Evolutionary conservation across 2,329 filamentous ascomycete genomes (phyloP).

Genomic region (Arthrinium puccinioides): DNA sequence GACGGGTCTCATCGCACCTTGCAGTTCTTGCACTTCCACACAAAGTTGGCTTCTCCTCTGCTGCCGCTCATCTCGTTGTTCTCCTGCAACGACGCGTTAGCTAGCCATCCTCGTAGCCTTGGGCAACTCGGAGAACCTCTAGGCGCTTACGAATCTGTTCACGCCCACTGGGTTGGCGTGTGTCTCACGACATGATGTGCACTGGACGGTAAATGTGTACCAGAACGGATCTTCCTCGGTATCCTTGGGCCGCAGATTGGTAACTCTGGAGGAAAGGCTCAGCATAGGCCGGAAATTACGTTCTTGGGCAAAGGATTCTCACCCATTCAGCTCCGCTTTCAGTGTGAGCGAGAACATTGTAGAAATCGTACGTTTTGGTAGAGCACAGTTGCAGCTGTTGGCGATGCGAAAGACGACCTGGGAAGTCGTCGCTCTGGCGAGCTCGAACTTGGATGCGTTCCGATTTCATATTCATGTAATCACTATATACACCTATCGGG

Average conservation of each 20-base stretch:
- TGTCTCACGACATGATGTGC: conserved; percentile 89
- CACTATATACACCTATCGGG: no score
- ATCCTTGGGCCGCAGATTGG: conserved; percentile 79
- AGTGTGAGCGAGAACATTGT: conserved; percentile 60
- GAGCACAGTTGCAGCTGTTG: no score
- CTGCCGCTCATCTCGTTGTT: conserved; percentile 86
- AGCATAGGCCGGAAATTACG: not conserved
- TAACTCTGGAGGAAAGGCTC: conserved; percentile 58
- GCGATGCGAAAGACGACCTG: no score
- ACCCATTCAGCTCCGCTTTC: conserved; percentile 65
- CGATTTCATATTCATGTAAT: no score
- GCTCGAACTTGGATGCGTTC: no score
- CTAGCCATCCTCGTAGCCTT: not conserved
- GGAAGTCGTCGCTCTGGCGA: no score
- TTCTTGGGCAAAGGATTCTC: conserved; percentile 17
- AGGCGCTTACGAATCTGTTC: conserved; percentile 69
- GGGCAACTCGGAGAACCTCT: not conserved
- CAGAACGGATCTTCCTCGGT: conserved; percentile 78
- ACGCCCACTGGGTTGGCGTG: conserved; percentile 83
- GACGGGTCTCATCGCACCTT: conserved; percentile 59
- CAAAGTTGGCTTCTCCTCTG: conserved; percentile 94
- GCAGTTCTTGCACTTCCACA: conserved; percentile 99
- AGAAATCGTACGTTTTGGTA: no score
- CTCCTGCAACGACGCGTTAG: conserved; percentile 49
- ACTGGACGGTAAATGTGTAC: conserved; percentile 97